Evolutionary conservation across 192 early-diverging fungal species (phyloP), one percentile per base, ranked within the genome.

Genomic region (Geranomyces michiganensis): DNA sequence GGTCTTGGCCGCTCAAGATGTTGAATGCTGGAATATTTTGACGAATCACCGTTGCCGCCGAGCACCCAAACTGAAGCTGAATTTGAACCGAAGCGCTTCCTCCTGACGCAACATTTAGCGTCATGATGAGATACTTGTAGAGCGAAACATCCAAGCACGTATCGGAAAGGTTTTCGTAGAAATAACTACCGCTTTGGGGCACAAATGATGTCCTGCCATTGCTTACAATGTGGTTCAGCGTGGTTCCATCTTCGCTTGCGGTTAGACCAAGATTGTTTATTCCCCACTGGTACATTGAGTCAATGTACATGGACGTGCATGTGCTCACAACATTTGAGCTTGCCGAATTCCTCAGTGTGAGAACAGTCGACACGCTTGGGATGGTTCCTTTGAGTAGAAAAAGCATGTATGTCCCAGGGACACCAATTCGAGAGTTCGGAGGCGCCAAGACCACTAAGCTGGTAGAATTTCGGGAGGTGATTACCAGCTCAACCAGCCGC

Each of bases 331-430:
- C 21, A 8, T 26, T 19, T 29, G 58, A 60, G 7, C 12, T 60
- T 7, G 27, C 58, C 17, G 58, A 32, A 26, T 5, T 29, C 21
- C 12, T 33, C 9, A 60, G 29, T 33, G 17, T 17, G 31, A 33
- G 12, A 17, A 9, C 58, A 19, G 22, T 29, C 7, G 58, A 27
- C 5, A 32, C 58, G 30, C 58, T 60, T 17, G 58, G 58, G 29
- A 33, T 32, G 58, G 21, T 29, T 5, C 17, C 31, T 17, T 60
- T 60, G 9, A 60, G 58, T 8, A 60, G 31, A 17, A 60, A 60
- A 29, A 84, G 21, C 72, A 82, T 79, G 68, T 73, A 84, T 65
- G 69, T 67, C 15, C 82, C 82, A 10, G 78, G 71, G 26, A 75
- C 68, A 13, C 76, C 82, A 15, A 79, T 30, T 27, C 43, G 47